Evolutionary conservation across 108 stramenopile species (phyloP).

Genomic region (Poteriospumella lacustris): DNA sequence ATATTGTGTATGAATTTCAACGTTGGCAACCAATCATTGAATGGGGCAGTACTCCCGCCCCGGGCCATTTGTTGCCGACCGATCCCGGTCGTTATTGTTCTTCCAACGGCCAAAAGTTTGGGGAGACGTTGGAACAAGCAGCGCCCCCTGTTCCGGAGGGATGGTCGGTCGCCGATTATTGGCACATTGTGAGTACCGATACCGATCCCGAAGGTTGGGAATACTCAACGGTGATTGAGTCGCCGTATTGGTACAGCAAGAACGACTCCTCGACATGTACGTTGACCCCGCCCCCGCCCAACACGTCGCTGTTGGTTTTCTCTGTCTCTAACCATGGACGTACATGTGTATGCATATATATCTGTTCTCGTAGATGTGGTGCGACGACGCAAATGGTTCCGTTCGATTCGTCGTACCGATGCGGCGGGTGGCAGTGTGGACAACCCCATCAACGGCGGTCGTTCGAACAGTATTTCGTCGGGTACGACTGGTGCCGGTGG

Average conservation of each 20-base stretch:
- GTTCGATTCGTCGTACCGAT: too few species aligned
- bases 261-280: too few species aligned
- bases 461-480: too few species aligned
- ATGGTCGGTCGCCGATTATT: not conserved
- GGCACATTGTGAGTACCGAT: not conserved
- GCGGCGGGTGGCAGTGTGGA: too few species aligned
- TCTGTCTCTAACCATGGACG: too few species aligned
- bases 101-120: not conserved
- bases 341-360: too few species aligned
- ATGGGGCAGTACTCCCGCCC: not conserved
- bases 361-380: too few species aligned
- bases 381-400: too few species aligned
- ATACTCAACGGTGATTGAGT: not conserved
- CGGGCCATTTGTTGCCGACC: not conserved
- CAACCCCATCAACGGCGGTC: too few species aligned
- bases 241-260: not conserved
- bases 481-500: too few species aligned
- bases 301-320: too few species aligned
- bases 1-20: constrained; percentile 13
- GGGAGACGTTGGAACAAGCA: not conserved
- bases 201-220: not conserved
- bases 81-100: not conserved
- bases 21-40: not conserved
- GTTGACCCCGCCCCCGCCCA: too few species aligned
- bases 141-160: not conserved